phyloP scores from a whole-genome alignment of 306 rosid genomes.

The Ceratonia siliqua region DNA sequence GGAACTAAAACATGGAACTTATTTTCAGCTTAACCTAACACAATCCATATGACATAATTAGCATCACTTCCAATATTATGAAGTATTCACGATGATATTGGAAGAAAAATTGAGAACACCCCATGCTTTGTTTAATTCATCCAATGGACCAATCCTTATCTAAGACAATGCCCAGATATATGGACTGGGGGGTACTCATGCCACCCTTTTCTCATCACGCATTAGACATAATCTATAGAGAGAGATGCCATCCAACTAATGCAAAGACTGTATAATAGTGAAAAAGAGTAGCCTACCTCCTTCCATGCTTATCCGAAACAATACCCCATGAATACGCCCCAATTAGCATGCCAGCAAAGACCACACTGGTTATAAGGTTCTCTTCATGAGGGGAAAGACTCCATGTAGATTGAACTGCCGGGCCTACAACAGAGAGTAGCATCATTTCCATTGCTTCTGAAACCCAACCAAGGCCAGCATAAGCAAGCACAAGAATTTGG shows the following conservation, averaged over 20 bases:
- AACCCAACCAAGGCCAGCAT: constrained; percentile 95
- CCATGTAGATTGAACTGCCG: constrained; percentile 90
- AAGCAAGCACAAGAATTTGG: constrained; percentile 77
- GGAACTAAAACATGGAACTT: not conserved
- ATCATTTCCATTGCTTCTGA: constrained; percentile 99
- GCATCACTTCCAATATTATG: not conserved
- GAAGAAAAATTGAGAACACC: not conserved
- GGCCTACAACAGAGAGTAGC: constrained; percentile 93
- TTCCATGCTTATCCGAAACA: constrained; percentile 83
- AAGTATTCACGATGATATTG: not conserved
- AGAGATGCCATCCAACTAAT: not conserved
- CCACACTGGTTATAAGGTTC: constrained; percentile 74
- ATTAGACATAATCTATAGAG: not conserved
- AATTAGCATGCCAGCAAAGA: constrained; percentile 84
- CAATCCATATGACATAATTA: not conserved
- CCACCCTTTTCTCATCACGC: not conserved
- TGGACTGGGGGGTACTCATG: not conserved
- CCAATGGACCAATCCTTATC: not conserved
- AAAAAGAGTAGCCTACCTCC: constrained; percentile 53
- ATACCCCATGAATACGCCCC: constrained; percentile 95
- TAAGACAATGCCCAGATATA: not conserved
- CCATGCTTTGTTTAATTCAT: not conserved
- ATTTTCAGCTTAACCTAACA: not conserved
- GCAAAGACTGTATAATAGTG: not conserved
- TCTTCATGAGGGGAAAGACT: constrained; percentile 76